Evolutionary conservation across 306 rosid genomes (phyloP).

Genomic region (Sindora glabra): DNA sequence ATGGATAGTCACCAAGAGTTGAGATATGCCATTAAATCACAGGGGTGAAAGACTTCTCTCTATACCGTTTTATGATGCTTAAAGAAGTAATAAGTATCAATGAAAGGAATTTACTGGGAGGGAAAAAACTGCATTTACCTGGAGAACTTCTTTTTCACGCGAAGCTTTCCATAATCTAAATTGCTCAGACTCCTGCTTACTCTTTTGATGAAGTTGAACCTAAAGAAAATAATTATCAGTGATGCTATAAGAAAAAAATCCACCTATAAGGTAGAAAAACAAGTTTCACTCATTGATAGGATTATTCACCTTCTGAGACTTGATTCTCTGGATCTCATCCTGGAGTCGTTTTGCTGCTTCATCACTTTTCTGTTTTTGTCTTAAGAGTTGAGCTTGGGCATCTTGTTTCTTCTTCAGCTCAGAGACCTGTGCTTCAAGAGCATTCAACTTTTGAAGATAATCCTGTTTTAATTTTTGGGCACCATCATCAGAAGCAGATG

Average conservation of each 20-base stretch:
- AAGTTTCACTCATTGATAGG: neutral
- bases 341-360: conserved; percentile 81
- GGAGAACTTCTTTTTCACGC: conserved; percentile 97
- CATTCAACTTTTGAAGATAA: conserved; percentile 80
- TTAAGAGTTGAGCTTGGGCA: conserved; percentile 77
- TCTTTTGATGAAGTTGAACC: conserved; percentile 97
- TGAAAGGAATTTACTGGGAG: too few relatives aligned
- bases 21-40: too few relatives aligned
- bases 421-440: conserved; percentile 77
- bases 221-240: conserved; percentile 11
- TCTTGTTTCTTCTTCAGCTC: conserved; percentile 88
- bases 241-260: neutral
- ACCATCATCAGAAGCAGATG: conserved; percentile 77
- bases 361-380: conserved; percentile 83
- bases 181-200: conserved; percentile 96
- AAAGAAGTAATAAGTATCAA: too few relatives aligned
- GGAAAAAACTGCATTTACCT: conserved; percentile 62
- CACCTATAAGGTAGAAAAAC: neutral
- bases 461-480: conserved; percentile 79
- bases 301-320: conserved; percentile 64
- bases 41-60: too few relatives aligned
- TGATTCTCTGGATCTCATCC: conserved; percentile 90
- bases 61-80: too few relatives aligned
- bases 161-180: conserved; percentile 93
- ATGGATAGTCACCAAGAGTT: too few relatives aligned